These are phyloP conservation scores for Mrakia frigida DNA, from an alignment of 768 basidiomycete species.

Conservation along the genomic window DNA sequence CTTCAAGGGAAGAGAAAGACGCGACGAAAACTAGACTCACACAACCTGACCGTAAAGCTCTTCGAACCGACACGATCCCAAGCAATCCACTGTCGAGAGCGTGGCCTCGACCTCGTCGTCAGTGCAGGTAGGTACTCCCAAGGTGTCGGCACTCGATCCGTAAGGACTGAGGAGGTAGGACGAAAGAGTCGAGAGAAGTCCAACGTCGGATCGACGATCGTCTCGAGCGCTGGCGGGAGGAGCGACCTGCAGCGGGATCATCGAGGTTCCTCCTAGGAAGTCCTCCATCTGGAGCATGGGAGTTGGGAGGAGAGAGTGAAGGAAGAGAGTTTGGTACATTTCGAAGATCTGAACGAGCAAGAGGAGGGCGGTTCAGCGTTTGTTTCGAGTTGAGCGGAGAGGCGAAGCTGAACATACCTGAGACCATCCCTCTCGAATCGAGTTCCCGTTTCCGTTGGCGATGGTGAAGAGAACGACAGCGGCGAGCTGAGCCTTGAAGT, in stretches of 20 bases:
- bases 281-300: constrained; percentile 97
- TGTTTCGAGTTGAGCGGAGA: constrained; percentile 42
- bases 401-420: constrained; percentile 51
- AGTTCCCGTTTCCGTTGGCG: constrained; percentile 90
- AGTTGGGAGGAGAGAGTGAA: constrained; percentile 83
- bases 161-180: constrained; percentile 97
- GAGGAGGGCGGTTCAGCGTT: background rate
- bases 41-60: constrained; percentile 90
- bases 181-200: constrained; percentile 84
- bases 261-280: constrained; percentile 88
- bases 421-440: constrained; percentile 90
- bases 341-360: constrained; percentile 71
- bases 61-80: constrained; percentile 86
- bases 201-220: constrained; percentile 62
- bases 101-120: constrained; percentile 88
- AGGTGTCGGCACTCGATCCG: constrained; percentile 61
- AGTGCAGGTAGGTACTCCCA: constrained; percentile 49
- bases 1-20: background rate
- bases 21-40: constrained; percentile 51
- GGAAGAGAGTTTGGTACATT: constrained; percentile 93
- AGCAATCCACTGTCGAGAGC: constrained; percentile 88
- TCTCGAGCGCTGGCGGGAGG: constrained; percentile 57
- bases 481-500: constrained; percentile 90
- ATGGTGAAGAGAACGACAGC: constrained; percentile 97
- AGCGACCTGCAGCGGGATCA: constrained; percentile 80